Evolutionary conservation across 2,329 filamentous ascomycete genomes (phyloP).

Genomic region (Madurella mycetomatis): DNA sequence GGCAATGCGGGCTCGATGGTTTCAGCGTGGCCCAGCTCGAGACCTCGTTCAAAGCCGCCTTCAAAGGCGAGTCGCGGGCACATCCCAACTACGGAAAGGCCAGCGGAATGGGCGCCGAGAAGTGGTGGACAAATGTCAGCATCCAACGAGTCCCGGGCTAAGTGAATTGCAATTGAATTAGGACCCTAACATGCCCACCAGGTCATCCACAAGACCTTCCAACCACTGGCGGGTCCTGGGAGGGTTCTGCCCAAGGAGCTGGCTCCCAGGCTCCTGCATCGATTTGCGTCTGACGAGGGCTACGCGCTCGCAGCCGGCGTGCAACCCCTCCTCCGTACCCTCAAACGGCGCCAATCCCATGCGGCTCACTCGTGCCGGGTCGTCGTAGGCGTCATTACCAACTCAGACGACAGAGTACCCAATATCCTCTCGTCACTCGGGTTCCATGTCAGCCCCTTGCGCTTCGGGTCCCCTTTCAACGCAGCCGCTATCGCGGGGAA

Average conservation of each 20-base stretch:
- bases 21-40: conserved; percentile 40
- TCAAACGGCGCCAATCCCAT: neutral
- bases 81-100: conserved; percentile 58
- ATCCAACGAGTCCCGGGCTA: neutral
- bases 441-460: conserved; percentile 40
- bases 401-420: conserved; percentile 58
- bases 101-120: conserved; percentile 45
- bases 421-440: conserved; percentile 50
- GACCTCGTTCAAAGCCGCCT: conserved; percentile 37
- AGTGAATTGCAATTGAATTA: neutral
- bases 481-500: neutral
- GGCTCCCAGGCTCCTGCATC: conserved; percentile 43
- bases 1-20: conserved; percentile 43
- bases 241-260: conserved; percentile 40
- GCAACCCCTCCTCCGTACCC: neutral
- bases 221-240: conserved; percentile 31
- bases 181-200: conserved; percentile 23
- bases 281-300: conserved; percentile 50
- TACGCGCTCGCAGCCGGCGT: conserved; percentile 48
- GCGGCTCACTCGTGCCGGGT: conserved; percentile 30
- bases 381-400: conserved; percentile 56
- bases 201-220: conserved; percentile 54
- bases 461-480: conserved; percentile 23
- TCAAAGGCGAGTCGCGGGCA: conserved; percentile 40
- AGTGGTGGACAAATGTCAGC: conserved; percentile 58